A percentile compares a stretch with the other conserved stretches of the same genome.
Conservation (phyloP, 2,329 filamentous ascomycete species). For the Talaromyces sp. region DNA sequence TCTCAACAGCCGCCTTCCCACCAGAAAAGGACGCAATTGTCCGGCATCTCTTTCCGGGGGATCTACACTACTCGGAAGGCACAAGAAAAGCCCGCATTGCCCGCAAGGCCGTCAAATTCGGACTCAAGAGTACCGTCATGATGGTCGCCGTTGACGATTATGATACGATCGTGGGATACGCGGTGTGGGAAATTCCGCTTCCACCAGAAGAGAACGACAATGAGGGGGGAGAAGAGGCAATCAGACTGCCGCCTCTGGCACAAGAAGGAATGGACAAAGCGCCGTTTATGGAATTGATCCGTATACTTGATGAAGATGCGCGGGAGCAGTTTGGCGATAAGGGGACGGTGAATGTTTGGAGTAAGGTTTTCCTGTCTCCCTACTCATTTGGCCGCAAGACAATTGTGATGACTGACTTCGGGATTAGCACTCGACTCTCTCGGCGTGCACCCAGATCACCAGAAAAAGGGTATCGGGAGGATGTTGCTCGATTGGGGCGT, state of each 20-base stretch:
- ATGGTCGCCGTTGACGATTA: conserved; percentile 11
- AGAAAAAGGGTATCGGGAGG: conserved; percentile 1
- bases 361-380: neutral
- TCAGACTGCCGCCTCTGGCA: neutral
- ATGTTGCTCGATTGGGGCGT: conserved; percentile 8
- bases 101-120: conserved; percentile 3
- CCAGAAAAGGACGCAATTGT: conserved; percentile 3
- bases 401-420: neutral
- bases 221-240: neutral
- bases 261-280: conserved; percentile 1
- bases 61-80: neutral
- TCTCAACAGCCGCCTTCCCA: conserved; percentile 6
- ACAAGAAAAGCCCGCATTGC: neutral
- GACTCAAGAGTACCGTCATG: neutral
- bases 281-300: neutral
- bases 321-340: neutral
- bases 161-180: neutral
- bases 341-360: conserved; percentile 1
- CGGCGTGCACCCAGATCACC: neutral
- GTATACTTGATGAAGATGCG: conserved; percentile 4
- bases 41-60: conserved; percentile 2
- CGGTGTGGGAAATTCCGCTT: neutral
- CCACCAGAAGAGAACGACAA: neutral
- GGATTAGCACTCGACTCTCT: conserved; percentile 4
- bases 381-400: neutral